phyloP scores from a whole-genome alignment of 2,329 filamentous ascomycete species.

The Ampelomyces quisqualis region DNA sequence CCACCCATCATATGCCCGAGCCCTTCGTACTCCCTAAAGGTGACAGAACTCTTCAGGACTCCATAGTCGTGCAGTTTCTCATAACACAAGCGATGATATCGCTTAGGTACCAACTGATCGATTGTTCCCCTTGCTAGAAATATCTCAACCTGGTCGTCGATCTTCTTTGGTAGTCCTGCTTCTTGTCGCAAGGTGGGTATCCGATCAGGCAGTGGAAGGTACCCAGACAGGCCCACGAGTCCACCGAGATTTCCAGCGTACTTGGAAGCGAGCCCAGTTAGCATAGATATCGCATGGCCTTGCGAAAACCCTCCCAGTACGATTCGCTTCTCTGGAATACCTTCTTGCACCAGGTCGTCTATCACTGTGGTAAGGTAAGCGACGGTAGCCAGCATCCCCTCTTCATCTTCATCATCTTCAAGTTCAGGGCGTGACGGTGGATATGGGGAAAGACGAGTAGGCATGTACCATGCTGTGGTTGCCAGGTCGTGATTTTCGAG shows the following conservation, averaged over 20 bases:
- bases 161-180: conserved; percentile 36
- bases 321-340: conserved; percentile 47
- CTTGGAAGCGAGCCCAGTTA: conserved; percentile 47
- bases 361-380: conserved; percentile 47
- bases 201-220: conserved; percentile 47
- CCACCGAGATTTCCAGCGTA: conserved; percentile 46
- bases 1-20: conserved; percentile 50
- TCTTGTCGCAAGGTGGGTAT: conserved; percentile 45
- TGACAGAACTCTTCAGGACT: conserved; percentile 42
- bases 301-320: conserved; percentile 53
- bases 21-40: conserved; percentile 51
- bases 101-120: conserved; percentile 52
- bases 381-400: conserved; percentile 45
- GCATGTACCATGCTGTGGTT: conserved; percentile 52
- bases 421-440: conserved; percentile 46
- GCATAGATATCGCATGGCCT: conserved; percentile 49
- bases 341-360: conserved; percentile 45
- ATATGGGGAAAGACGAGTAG: conserved; percentile 44
- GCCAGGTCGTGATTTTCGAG: conserved; percentile 49
- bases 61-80: conserved; percentile 46
- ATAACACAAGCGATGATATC: conserved; percentile 47
- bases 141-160: conserved; percentile 43
- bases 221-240: conserved; percentile 51
- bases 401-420: conserved; percentile 51
- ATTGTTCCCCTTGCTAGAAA: conserved; percentile 52